These are phyloP conservation scores for Phylloporus rhodoxanthus DNA, from an alignment of 768 basidiomycete species.

Conservation along the genomic window DNA sequence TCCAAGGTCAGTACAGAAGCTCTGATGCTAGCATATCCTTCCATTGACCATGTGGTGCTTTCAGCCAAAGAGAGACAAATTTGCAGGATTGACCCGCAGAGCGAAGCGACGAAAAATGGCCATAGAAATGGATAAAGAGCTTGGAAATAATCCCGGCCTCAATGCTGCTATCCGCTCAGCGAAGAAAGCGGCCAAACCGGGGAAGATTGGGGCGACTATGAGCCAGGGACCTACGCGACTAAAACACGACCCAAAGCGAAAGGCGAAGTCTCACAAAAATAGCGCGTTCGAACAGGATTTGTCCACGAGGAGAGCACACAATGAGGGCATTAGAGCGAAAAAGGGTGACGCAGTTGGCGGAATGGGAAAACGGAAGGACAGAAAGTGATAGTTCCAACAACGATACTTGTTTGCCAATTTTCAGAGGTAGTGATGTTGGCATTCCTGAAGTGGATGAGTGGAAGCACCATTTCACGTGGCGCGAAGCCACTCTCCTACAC, in stretches of 20 bases:
- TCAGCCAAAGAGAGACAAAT: slow-evolving; percentile 72
- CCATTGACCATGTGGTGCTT: slow-evolving; percentile 4
- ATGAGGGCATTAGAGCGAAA: slow-evolving; percentile 63
- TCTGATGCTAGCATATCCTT: neutral
- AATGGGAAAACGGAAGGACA: slow-evolving; percentile 46
- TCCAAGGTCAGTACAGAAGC: slow-evolving; percentile 36
- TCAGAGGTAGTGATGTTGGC: neutral
- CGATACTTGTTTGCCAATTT: neutral
- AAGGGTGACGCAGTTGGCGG: slow-evolving; percentile 53
- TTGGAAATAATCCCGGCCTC: slow-evolving; percentile 47
- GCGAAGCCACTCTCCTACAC: slow-evolving; percentile 14
- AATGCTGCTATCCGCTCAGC: slow-evolving; percentile 79
- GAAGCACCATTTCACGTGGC: slow-evolving; percentile 28
- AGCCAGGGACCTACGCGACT: slow-evolving; percentile 30
- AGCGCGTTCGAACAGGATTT: slow-evolving; percentile 58
- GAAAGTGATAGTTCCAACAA: slow-evolving; percentile 32
- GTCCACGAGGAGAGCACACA: slow-evolving; percentile 35
- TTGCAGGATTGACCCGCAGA: slow-evolving; percentile 79
- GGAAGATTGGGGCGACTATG: slow-evolving; percentile 64
- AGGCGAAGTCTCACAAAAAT: slow-evolving; percentile 27
- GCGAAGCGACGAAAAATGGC: slow-evolving; percentile 86
- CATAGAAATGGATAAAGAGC: slow-evolving; percentile 69
- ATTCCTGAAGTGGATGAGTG: slow-evolving; percentile 10
- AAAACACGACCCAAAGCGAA: slow-evolving; percentile 31
- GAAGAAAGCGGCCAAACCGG: slow-evolving; percentile 70